Evolutionary conservation across 768 basidiomycete genomes (phyloP), one percentile per base, ranked within the genome.

Genomic region (Mycena crocata): DNA sequence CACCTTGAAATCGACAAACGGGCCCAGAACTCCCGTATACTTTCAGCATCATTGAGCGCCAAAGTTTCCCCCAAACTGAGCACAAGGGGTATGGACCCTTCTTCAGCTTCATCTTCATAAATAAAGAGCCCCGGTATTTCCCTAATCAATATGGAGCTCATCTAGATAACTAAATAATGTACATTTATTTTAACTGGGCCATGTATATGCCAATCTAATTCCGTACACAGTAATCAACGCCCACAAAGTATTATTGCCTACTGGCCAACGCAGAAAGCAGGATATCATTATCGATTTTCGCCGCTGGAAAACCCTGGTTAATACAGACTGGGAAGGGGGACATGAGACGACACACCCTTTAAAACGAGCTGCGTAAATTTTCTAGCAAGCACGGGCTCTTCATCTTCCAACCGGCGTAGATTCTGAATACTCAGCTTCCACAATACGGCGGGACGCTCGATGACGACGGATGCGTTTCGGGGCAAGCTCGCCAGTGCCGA

Each of bases 391-490:
- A 84, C 83, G 0, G 94, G 90, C 57, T 89, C 79, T 50, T 94
- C 93, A 34, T 74, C 76, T 75, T 95, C 92, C 70, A 99, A 74
- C 68, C 78, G 73, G 40, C 83, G 82, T 73, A 98, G 78, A 51
- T 83, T 85, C 56, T 84, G 83, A 4, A 75, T 80, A 64, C 87
- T 88, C 48, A 99, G 78, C 78, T 86, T 91, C 97, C 97, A 99
- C 55, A 99, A 69, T 17, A 91, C 86, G 9, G 88, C 90, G 10
- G 89, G 84, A 6, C 89, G 84, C 77, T 98, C 97, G 4, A 92
- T 94, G 0, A 90, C 82, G 37, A 94, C 94, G 5, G 91, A 93
- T 28, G 96, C 92, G 74, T 98, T 99, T 51, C 97, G 84, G 21
- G 89, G 84, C 23, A 91, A 83, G 24, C 89, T 89, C 12, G 95